Evolutionary conservation across 2,329 filamentous ascomycete genomes (phyloP).

Genomic region (Scorias spongiosa): DNA sequence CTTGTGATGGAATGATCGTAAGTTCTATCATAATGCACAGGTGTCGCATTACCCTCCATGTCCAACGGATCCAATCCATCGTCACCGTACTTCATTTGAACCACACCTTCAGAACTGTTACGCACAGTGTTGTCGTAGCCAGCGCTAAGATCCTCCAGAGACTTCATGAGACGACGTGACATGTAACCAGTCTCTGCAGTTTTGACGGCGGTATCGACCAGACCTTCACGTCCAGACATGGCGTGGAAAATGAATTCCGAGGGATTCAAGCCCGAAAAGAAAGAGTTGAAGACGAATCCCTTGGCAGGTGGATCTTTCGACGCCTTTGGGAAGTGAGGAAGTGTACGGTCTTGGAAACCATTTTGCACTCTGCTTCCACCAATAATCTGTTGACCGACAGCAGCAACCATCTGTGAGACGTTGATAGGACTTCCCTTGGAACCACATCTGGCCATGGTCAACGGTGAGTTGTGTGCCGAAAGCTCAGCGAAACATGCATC

Average conservation of each 20-base stretch:
- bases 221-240: constrained; percentile 93
- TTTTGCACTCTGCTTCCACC: constrained; percentile 82
- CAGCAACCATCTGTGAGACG: constrained; percentile 96
- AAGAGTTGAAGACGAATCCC: constrained; percentile 93
- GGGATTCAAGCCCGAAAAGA: constrained; percentile 80
- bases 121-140: constrained; percentile 91
- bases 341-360: constrained; percentile 86
- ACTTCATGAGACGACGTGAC: constrained; percentile 97
- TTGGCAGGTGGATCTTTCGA: constrained; percentile 85
- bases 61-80: constrained; percentile 92
- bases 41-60: constrained; percentile 89
- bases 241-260: constrained; percentile 97
- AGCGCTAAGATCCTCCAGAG: constrained; percentile 81
- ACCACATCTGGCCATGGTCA: constrained; percentile 94
- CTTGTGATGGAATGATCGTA: constrained; percentile 65
- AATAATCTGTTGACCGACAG: constrained; percentile 97
- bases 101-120: constrained; percentile 73
- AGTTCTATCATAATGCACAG: constrained; percentile 82
- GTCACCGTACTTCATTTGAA: constrained; percentile 95
- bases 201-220: constrained; percentile 97
- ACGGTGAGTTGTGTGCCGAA: constrained; percentile 78
- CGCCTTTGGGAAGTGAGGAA: constrained; percentile 93
- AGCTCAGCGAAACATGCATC: constrained; percentile 79
- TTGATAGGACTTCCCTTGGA: constrained; percentile 97
- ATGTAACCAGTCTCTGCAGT: constrained; percentile 98